phyloP scores from a whole-genome alignment of 208 protist genomes.

The Trypanosomatidae sp. region DNA sequence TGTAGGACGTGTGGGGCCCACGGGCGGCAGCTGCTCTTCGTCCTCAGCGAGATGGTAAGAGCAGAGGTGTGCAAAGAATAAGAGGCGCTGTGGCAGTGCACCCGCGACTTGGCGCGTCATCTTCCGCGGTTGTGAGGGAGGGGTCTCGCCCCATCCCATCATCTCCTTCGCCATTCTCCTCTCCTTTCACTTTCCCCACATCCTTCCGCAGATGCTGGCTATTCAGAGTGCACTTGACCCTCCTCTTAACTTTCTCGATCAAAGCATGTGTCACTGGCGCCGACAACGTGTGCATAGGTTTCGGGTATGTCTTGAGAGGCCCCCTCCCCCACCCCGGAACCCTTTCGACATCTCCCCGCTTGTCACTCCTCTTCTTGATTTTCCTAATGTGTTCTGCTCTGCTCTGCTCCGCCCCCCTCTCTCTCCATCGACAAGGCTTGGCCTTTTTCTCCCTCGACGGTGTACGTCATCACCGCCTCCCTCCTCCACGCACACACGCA shows the following conservation, averaged over 20 bases:
- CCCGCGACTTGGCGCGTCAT: background rate
- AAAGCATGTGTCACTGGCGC: background rate
- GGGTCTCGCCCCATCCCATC: background rate
- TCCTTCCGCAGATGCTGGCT: background rate
- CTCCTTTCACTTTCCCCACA: background rate
- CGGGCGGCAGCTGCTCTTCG: background rate
- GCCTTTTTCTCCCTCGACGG: background rate
- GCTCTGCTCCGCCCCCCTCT: background rate
- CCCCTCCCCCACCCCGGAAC: background rate
- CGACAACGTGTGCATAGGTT: background rate
- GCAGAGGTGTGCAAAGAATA: background rate
- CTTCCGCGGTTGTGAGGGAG: background rate
- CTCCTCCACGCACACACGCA: background rate
- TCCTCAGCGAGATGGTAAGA: background rate
- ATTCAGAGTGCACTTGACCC: background rate
- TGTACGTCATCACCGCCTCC: background rate
- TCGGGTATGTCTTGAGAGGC: background rate
- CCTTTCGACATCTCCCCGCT: too few relatives aligned
- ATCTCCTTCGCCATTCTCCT: background rate
- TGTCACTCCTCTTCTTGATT: too few relatives aligned
- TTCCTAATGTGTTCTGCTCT: too few relatives aligned
- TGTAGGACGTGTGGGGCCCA: background rate
- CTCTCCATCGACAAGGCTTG: constrained; percentile 1
- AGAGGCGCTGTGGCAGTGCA: background rate
- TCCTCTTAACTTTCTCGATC: background rate